These are phyloP conservation scores for Mortierella claussenii DNA, from an alignment of 192 early-diverging fungal species.

Conservation along the genomic window DNA sequence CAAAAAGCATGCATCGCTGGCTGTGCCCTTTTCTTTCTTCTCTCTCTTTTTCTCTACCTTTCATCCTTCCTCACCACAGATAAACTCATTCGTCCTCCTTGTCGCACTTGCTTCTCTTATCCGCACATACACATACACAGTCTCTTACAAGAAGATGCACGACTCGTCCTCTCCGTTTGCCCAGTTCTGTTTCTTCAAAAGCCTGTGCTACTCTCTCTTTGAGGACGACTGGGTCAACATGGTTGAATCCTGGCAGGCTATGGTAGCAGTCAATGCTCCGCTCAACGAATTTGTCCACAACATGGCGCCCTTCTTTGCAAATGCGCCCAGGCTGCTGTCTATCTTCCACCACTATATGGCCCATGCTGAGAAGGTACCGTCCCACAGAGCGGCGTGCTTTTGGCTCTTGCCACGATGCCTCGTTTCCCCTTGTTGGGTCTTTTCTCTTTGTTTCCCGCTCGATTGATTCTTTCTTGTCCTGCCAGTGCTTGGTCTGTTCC, in stretches of 20 bases:
- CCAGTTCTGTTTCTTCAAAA: conserved; percentile 53
- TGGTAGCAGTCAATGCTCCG: conserved; percentile 52
- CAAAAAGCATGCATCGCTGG: too few relatives aligned
- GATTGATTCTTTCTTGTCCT: too few relatives aligned
- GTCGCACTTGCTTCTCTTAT: not conserved
- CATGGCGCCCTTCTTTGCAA: conserved; percentile 54
- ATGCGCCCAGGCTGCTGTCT: conserved; percentile 41
- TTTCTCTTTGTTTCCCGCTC: too few relatives aligned
- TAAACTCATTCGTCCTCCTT: too few relatives aligned
- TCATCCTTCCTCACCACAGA: not conserved
- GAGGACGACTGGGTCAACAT: conserved; percentile 56
- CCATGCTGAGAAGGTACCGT: conserved; percentile 35
- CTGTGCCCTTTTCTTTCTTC: not conserved
- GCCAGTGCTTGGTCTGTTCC: too few relatives aligned
- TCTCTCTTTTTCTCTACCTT: not conserved
- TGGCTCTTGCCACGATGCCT: too few relatives aligned
- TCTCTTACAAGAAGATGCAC: not conserved
- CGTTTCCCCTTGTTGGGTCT: too few relatives aligned
- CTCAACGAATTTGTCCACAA: conserved; percentile 36
- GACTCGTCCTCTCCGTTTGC: too few relatives aligned
- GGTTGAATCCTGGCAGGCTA: conserved; percentile 46
- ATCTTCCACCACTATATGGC: conserved; percentile 52
- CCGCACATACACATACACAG: not conserved
- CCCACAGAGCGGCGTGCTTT: too few relatives aligned
- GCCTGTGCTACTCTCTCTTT: conserved; percentile 43